phyloP scores from a whole-genome alignment of 805 yeast genomes.

The Wickerhamiella occidentalis region DNA sequence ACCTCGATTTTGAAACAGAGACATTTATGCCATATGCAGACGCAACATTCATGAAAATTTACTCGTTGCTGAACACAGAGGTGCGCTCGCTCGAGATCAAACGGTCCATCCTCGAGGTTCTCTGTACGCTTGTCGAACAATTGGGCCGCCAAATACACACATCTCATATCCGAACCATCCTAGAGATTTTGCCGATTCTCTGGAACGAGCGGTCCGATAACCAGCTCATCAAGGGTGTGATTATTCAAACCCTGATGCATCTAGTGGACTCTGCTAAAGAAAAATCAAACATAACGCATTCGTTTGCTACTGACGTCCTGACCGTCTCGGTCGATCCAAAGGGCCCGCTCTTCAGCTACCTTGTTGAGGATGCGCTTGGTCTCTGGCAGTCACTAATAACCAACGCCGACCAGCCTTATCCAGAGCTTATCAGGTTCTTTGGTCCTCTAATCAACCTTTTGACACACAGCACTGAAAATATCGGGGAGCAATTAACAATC shows the following conservation, averaged over 20 bases:
- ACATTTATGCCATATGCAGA: constrained; percentile 56
- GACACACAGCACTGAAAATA: constrained; percentile 43
- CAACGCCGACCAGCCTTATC: constrained; percentile 38
- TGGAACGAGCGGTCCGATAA: constrained; percentile 52
- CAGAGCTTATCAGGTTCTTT: constrained; percentile 26
- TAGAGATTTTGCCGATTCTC: constrained; percentile 48
- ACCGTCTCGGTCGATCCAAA: constrained; percentile 40
- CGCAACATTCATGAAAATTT: constrained; percentile 37
- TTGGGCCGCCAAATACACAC: constrained; percentile 21
- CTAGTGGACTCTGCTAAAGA: constrained; percentile 25
- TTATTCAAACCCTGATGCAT: constrained; percentile 28
- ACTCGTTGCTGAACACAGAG: constrained; percentile 36
- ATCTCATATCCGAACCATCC: constrained; percentile 22
- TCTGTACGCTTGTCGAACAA: constrained; percentile 41
- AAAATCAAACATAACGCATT: constrained; percentile 16
- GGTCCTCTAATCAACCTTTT: constrained; percentile 47
- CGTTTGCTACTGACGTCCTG: constrained; percentile 15
- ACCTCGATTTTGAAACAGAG: constrained; percentile 69
- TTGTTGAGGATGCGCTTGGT: constrained; percentile 76
- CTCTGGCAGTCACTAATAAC: constrained; percentile 62
- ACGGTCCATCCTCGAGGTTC: constrained; percentile 53
- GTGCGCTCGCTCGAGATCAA: constrained; percentile 62
- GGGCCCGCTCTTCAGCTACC: constrained; percentile 41
- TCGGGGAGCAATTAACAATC: constrained; percentile 25
- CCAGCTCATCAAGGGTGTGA: constrained; percentile 29